A percentile compares a stretch with the other conserved stretches of the same genome.
phyloP scores from a whole-genome alignment of 805 yeast species.

The Spathaspora hagerdaliae region DNA sequence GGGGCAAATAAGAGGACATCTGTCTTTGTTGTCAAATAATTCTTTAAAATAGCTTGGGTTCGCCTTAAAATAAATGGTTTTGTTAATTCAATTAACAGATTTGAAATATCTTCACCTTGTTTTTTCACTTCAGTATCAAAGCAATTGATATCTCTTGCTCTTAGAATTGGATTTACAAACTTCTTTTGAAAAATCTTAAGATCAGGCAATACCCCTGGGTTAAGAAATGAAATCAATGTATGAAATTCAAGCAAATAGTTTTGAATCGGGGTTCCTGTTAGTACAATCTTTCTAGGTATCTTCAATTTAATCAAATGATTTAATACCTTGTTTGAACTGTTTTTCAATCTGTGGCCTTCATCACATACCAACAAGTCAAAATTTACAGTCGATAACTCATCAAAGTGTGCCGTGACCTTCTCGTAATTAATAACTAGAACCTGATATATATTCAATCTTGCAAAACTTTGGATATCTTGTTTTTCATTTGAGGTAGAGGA shows the following conservation, averaged over 20 bases:
- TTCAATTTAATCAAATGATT: constrained; percentile 54
- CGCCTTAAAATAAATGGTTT: constrained; percentile 68
- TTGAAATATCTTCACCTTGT: constrained; percentile 58
- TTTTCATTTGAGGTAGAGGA: constrained; percentile 45
- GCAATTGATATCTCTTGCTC: constrained; percentile 63
- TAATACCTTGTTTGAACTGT: constrained; percentile 65
- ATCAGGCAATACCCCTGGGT: constrained; percentile 76
- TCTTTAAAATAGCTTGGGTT: constrained; percentile 52
- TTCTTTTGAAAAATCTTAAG: constrained; percentile 54
- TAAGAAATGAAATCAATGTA: constrained; percentile 75
- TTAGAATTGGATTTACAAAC: constrained; percentile 66
- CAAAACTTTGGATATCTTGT: constrained; percentile 55
- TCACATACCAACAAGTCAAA: constrained; percentile 83
- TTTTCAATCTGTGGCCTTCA: constrained; percentile 91
- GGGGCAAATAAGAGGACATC: constrained; percentile 75
- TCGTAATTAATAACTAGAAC: constrained; percentile 88
- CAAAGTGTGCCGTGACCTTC: constrained; percentile 53
- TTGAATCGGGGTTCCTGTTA: constrained; percentile 93
- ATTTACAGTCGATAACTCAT: constrained; percentile 43
- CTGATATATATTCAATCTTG: constrained; percentile 69
- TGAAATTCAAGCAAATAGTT: constrained; percentile 84
- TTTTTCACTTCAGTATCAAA: constrained; percentile 44
- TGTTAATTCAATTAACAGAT: constrained; percentile 62
- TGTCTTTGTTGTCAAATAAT: constrained; percentile 67
- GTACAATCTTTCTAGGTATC: constrained; percentile 53